Conservation (phyloP, 441 rosid species). For the Breynia disticha region DNA sequence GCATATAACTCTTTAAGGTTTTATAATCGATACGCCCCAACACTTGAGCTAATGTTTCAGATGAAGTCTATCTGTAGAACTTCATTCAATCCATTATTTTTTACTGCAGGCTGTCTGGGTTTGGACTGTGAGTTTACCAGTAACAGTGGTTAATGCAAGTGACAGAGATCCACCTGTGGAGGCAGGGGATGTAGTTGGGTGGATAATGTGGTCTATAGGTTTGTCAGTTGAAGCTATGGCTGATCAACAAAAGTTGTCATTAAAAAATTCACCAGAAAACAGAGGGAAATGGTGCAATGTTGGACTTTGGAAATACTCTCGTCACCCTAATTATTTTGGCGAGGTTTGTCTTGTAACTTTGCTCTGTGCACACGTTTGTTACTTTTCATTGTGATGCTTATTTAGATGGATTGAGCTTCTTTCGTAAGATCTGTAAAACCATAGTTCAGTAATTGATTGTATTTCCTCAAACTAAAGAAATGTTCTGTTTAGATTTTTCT, state of each 20-base stretch:
- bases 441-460: too few species aligned
- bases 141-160: slow-evolving; percentile 81
- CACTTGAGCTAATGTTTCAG: slow-evolving; percentile 2
- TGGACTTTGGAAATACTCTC: slow-evolving; percentile 80
- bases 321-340: slow-evolving; percentile 95
- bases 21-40: too few species aligned
- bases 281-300: slow-evolving; percentile 76
- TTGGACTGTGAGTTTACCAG: slow-evolving; percentile 88
- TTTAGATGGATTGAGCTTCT: too few species aligned
- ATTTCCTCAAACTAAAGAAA: background rate
- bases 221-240: slow-evolving; percentile 55
- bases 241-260: slow-evolving; percentile 78
- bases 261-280: slow-evolving; percentile 67
- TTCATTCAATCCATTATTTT: background rate
- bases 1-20: slow-evolving; percentile 1
- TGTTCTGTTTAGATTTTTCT: slow-evolving; percentile 53
- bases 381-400: background rate
- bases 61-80: background rate
- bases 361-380: slow-evolving; percentile 2
- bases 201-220: slow-evolving; percentile 76
- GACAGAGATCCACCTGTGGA: slow-evolving; percentile 50
- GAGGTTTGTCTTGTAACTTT: slow-evolving; percentile 47
- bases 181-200: slow-evolving; percentile 66
- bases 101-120: slow-evolving; percentile 84
- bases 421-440: too few species aligned